Percentiles rank a stretch among this genome's conserved stretches.
phyloP scores from a whole-genome alignment of 352 stramenopile species.

The Phytophthora vignae region DNA sequence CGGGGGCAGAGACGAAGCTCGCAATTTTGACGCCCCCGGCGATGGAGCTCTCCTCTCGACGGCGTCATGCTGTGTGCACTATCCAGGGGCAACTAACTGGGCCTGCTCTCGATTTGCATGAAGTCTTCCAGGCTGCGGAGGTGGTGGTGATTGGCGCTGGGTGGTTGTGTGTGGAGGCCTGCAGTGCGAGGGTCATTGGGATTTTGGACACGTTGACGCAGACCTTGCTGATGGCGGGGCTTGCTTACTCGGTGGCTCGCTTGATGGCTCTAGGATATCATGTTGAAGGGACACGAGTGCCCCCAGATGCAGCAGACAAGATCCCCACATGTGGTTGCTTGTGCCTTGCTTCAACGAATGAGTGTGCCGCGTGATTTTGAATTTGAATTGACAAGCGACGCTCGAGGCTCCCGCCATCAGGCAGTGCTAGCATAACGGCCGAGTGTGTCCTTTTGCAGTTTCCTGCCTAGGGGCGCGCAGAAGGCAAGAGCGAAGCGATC shows the following conservation, averaged over 20 bases:
- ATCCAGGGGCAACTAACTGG: background rate
- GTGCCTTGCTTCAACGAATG: too few relatives aligned
- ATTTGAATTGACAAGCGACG: slow-evolving; percentile 19
- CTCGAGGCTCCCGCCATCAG: too few relatives aligned
- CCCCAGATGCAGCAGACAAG: background rate
- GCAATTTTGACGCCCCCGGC: background rate
- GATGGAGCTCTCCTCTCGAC: background rate
- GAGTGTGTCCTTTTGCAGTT: slow-evolving; percentile 3
- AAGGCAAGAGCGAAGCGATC: too few relatives aligned
- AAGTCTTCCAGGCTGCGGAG: too few relatives aligned
- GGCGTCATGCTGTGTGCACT: background rate
- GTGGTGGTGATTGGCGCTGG: too few relatives aligned
- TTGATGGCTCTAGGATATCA: background rate
- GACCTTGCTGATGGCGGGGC: background rate
- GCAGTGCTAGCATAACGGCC: background rate
- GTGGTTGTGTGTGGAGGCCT: too few relatives aligned
- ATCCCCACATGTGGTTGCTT: background rate
- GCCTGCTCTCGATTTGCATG: too few relatives aligned
- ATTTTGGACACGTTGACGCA: too few relatives aligned
- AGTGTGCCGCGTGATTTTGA: background rate
- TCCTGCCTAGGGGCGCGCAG: too few relatives aligned
- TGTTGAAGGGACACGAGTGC: background rate
- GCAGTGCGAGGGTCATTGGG: too few relatives aligned
- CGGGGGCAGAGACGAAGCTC: slow-evolving; percentile 1
- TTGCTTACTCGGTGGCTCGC: background rate